These are phyloP conservation scores for Fusarium coffeatum DNA, from an alignment of 2,329 filamentous ascomycete species.

Conservation along the genomic window DNA sequence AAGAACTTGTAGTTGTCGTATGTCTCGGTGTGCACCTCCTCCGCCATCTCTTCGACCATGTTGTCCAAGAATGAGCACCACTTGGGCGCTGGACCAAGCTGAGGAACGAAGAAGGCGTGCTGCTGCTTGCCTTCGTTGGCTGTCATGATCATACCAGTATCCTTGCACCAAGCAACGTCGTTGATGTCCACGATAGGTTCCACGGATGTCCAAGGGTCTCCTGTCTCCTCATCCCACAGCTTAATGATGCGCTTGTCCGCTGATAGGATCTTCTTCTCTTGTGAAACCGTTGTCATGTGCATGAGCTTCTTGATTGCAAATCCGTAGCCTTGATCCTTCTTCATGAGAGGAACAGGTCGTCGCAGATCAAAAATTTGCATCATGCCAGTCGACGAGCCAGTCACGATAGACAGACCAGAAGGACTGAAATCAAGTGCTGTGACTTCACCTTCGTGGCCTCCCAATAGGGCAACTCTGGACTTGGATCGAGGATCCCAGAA, in stretches of 20 bases:
- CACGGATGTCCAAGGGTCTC: constrained; percentile 92
- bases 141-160: constrained; percentile 94
- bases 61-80: constrained; percentile 99
- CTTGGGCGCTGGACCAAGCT: constrained; percentile 89
- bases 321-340: constrained; percentile 96
- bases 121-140: constrained; percentile 97
- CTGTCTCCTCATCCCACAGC: constrained; percentile 87
- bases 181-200: constrained; percentile 96
- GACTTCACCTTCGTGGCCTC: constrained; percentile 76
- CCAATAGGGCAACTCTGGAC: constrained; percentile 81
- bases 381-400: constrained; percentile 88
- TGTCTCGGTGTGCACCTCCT: constrained; percentile 79
- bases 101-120: constrained; percentile 94
- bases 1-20: constrained; percentile 99
- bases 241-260: constrained; percentile 97
- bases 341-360: constrained; percentile 84
- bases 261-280: constrained; percentile 88
- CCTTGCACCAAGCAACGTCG: constrained; percentile 90
- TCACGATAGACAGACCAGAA: constrained; percentile 85
- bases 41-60: constrained; percentile 98
- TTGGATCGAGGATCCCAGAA: constrained; percentile 94
- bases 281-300: constrained; percentile 75
- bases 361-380: constrained; percentile 93
- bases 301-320: constrained; percentile 89
- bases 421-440: constrained; percentile 89